Evolutionary conservation across 1,139 yeast genomes (phyloP), one percentile per base, ranked within the genome.

Genomic region (Debaryomyces singareniensis): DNA sequence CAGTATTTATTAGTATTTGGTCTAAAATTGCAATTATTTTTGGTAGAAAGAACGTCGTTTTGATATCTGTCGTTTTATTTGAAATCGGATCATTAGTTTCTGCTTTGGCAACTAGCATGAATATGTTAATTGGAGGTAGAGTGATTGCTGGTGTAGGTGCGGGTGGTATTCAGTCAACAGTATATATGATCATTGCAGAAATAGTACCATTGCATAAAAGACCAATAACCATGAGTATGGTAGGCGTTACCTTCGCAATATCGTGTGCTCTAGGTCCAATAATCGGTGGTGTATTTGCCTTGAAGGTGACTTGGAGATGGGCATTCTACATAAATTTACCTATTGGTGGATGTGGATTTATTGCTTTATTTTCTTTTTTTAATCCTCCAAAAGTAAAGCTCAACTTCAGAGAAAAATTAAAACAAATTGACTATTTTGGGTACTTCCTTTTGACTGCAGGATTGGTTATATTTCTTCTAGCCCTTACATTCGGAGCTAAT

Each of bases 61-160:
- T 75, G 9, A 53, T 51, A 1, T 73, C 79, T 1, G 60, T 79
- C 7, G 42, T 70, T 7, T 45, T 80, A 2, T 80, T 80, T 43
- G 81, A 75, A 45, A 45, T 68, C 3, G 87, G 87, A 0, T 77
- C 85, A 2, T 59, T 80, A 30, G 53, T 80, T 3, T 62, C 76
- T 21, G 89, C 78, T 0, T 49, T 78, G 4, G 61, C 87, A 0
- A 59, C 49, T 13, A 62, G 64, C 24, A 77, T 79, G 77, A 59
- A 66, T 39, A 69, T 72, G 65, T 54, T 81, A 31, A 77, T 82
- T 36, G 85, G 76, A 1, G 89, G 86, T 1, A 63, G 91, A 42
- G 78, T 77, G 5, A 56, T 82, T 21, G 78, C 79, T 31, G 93
- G 93, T 32, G 45, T 76, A 28, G 93, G 91, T 11, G 89, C 81